These are phyloP conservation scores for Abelmoschus esculentus DNA, from an alignment of 345 rosid species.

Conservation along the genomic window DNA sequence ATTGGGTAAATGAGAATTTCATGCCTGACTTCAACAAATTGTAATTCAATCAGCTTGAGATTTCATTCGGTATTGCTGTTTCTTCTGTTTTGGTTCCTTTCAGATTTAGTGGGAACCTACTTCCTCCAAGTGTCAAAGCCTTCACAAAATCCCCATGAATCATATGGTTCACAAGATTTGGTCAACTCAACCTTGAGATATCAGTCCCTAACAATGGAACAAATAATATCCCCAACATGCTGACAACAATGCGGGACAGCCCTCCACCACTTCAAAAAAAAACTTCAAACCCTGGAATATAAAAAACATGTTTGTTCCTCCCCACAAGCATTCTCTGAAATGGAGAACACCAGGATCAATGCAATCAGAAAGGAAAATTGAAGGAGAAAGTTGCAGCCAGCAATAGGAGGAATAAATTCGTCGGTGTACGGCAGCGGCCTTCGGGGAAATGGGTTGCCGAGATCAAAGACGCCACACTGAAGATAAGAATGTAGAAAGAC, in stretches of 20 bases:
- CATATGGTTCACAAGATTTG: neutral
- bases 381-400: constrained; percentile 15
- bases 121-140: constrained; percentile 31
- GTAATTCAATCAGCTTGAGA: too few species aligned
- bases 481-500: constrained; percentile 72
- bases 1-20: too few species aligned
- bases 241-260: constrained; percentile 37
- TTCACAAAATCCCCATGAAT: neutral
- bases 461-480: constrained; percentile 78
- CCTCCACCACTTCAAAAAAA: constrained; percentile 33
- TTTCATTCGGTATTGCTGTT: neutral
- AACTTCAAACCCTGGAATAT: neutral
- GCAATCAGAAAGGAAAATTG: constrained; percentile 17
- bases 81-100: neutral
- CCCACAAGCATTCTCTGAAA: neutral
- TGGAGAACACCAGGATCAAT: constrained; percentile 23
- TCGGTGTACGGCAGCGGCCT: constrained; percentile 85
- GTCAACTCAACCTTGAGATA: constrained; percentile 10
- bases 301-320: constrained; percentile 10
- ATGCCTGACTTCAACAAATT: too few species aligned
- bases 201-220: constrained; percentile 17
- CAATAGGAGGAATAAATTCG: constrained; percentile 40
- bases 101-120: neutral
- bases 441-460: constrained; percentile 93
- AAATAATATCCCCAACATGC: constrained; percentile 12